Base-by-base conservation (phyloP, 2,329 filamentous ascomycete species). In the Penicillium sp. region DNA sequence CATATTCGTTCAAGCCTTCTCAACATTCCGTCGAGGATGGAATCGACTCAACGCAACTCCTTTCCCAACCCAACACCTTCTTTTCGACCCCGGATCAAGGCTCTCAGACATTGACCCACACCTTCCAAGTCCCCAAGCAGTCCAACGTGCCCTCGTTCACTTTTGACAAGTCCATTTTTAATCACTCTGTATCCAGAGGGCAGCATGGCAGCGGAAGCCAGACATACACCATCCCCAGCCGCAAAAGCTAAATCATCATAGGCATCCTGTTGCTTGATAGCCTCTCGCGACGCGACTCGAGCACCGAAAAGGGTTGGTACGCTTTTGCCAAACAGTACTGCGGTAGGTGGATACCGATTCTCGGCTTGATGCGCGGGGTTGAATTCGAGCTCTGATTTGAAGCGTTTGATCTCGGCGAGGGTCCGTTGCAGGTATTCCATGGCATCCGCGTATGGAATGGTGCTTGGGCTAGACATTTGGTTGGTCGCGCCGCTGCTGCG, bases 231-330 rank as follows among this genome's bases (percentile, higher is more conserved):
- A 64, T 97, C 90, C 2, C 90, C 90, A 24, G 84, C 85, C 0
- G 86, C 85, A 70, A 96, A 96, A 0, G 88, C 80, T 2, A 97
- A 76, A 58, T 94, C 85, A 55, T 95, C 89, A 65, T 95, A 96
- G 0, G 82, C 84, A 66, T 94, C 88, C 0, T 81, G 74, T 51
- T 82, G 81, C 43, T 82, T 79, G 56, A 96, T 95, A 0, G 79
- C 83, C 46, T 91, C 89, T 3, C 79, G 76, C 2, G 82, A 81
- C 11, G 79, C 72, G 0, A 97, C 88, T 39, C 84, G 83, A 0
- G 88, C 88, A 0, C 85, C 89, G 63, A 84, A 89, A 1, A 95
- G 87, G 0, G 90, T 96, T 0, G 90, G 90, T 1, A 85, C 87
- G 25, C 82, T 83, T 66, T 95, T 95, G 47, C 88, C 86, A 69